Evolutionary conservation across 306 rosid species (phyloP).

Genomic region (Lathyrus oleraceus): DNA sequence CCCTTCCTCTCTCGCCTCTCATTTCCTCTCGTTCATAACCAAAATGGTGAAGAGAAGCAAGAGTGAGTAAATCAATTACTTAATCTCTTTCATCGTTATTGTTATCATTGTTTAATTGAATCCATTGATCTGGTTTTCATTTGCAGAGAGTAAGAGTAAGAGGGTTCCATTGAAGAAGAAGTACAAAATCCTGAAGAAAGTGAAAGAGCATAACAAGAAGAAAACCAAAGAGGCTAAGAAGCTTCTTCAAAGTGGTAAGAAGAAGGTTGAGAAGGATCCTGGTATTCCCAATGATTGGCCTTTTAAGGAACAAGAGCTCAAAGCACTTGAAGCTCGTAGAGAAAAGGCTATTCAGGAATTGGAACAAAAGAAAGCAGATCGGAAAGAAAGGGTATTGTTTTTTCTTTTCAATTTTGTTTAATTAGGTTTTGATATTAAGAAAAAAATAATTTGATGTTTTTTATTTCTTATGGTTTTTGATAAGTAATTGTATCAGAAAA

Average conservation of each 20-base stretch:
- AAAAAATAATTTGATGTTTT: not conserved
- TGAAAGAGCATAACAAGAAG: slow-evolving; percentile 82
- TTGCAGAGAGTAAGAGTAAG: slow-evolving; percentile 96
- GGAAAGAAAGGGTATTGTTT: slow-evolving; percentile 78
- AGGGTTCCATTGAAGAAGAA: slow-evolving; percentile 80
- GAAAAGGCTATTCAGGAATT: slow-evolving; percentile 67
- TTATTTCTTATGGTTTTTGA: not conserved
- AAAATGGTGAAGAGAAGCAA: not conserved
- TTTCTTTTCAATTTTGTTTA: not conserved
- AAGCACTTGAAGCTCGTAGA: slow-evolving; percentile 83
- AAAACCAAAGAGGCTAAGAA: slow-evolving; percentile 93
- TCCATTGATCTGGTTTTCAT: not conserved
- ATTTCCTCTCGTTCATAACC: not conserved
- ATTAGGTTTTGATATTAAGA: not conserved
- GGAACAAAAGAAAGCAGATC: slow-evolving; percentile 85
- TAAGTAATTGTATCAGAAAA: too few relatives aligned
- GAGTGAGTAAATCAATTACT: not conserved
- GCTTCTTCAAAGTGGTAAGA: slow-evolving; percentile 55
- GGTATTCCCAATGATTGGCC: slow-evolving; percentile 99
- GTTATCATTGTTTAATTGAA: not conserved
- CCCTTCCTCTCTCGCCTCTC: too few relatives aligned
- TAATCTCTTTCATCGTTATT: not conserved
- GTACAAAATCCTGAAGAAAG: slow-evolving; percentile 79
- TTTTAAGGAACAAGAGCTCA: slow-evolving; percentile 92
- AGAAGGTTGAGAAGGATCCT: slow-evolving; percentile 90